Evolutionary conservation across 2,329 filamentous ascomycete species (phyloP), one percentile per base, ranked within the genome.

Genomic region (Gliomastix tumulicola): DNA sequence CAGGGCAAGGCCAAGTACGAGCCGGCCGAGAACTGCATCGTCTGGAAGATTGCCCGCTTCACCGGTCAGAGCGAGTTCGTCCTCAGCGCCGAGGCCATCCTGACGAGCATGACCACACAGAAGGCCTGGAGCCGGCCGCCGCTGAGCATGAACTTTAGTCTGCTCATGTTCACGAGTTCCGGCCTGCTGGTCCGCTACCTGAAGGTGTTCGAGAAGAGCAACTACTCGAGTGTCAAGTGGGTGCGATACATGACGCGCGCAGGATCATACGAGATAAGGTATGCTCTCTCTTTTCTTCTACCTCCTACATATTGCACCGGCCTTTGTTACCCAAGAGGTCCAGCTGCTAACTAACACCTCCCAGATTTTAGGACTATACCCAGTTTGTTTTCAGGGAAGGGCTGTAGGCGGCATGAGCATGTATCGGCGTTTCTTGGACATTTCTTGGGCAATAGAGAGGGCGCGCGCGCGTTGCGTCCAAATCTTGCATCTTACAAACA

Each of bases 31-130:
- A 98, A 98, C 69, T 88, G 90, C 54, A 97, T 98, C 45, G 84
- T 97, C 11, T 98, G 92, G 92, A 97, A 96, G 73, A 97, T 98
- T 48, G 84, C 89, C 11, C 78, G 92, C n/a, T 98, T 98, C 63
- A 92, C 89, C 0, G 92, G 92, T n/a, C 88, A 96, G 63, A 90
- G 84, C 63, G 92, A 98, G 62, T 98, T 84, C 46, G 90, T 98
- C 11, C 71, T 98, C 40, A 94, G 84, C 50, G 92, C 92, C 9
- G 94, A 98, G 62, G 92, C 92, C 30, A 84, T 84, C 37, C 68
- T 98, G 50, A 95, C 88, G 6, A 88, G 84, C 60, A 98, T 96
- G 89, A 98, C 94, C 33, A 94, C 94, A 53, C 89, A 97, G 60
- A 94, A 95, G 56, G 87, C 88, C 4, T 98, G 92, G 94, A 94